Base-by-base conservation (phyloP, 2,329 filamentous ascomycete species). In the Alternaria arbusti region DNA sequence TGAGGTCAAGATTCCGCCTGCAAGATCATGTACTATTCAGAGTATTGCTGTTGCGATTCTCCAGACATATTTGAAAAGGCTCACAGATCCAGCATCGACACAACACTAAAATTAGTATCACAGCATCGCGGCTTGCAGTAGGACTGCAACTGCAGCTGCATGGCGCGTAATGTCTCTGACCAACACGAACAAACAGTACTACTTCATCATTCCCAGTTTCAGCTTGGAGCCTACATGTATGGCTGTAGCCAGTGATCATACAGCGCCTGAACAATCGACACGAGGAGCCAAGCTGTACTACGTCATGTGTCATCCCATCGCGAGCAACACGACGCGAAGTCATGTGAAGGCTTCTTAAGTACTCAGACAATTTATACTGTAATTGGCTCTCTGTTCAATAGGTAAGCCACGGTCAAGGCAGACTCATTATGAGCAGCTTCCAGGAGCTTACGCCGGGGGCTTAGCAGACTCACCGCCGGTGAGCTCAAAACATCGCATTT, bases 261-360 rank as follows among this genome's bases (percentile, higher is more conserved):
- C 55, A 15, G 51, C 49, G 43, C 26, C 20, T 25, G 52, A 44
- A 25, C 36, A 57, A 36, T 58, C 55, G 43, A 51, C 32, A 51
- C 63, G 47, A 45, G 12, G 32, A 22, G 40, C 28, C 57, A 62
- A 51, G 51, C 57, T 46, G 23, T 25, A 28, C 17, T 46, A 64
- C 54, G 50, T 28, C 57, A 60, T n/a, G 6, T 30, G 10, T 40
- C 26, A 36, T 32, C 30, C 28, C 12, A 51, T 23, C 28, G 28
- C 67, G 64, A 70, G 44, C 45, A 61, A 66, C 65, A 54, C 68
- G 67, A 73, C 70, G 65, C 70, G 70, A 66, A 70, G 61, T 71
- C 70, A 73, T 69, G 69, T 73, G 73, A 61, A 25, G 54, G 64
- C 64, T 68, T 59, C 65, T 47, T 45, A 25, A 3, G 17, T 40